A percentile compares a stretch with the other conserved stretches of the same genome.
These are phyloP conservation scores for Limnomonas spitsbergensis DNA, from an alignment of 139 green algal species.

Conservation along the genomic window DNA sequence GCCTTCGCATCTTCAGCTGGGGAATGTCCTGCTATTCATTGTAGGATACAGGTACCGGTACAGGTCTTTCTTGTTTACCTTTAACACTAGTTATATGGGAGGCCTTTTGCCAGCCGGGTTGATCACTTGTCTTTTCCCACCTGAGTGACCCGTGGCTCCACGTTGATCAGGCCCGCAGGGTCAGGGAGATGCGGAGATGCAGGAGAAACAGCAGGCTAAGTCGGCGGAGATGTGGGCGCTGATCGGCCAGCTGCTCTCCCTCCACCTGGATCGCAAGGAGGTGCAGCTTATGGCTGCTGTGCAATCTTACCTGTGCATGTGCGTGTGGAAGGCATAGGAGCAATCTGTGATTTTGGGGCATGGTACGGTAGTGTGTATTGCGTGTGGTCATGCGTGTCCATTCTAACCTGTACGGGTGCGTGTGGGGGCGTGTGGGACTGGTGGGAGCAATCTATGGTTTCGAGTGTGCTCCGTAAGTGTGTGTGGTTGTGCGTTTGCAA, in stretches of 20 bases:
- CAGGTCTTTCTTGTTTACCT: too few species aligned
- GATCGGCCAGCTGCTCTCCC: not conserved
- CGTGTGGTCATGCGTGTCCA: too few species aligned
- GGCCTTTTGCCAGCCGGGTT: too few species aligned
- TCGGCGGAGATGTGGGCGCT: not conserved
- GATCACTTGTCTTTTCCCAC: not conserved
- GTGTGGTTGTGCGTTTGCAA: too few species aligned
- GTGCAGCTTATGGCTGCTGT: not conserved
- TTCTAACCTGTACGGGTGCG: too few species aligned
- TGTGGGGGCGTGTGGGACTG: too few species aligned
- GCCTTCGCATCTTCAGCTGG: not conserved
- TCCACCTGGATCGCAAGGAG: not conserved
- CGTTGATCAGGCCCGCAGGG: not conserved
- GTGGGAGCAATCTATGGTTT: too few species aligned
- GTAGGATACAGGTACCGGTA: not conserved
- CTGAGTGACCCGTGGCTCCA: not conserved
- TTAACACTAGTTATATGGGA: too few species aligned
- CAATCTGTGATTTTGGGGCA: too few species aligned
- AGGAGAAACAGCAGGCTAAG: not conserved
- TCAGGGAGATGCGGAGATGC: not conserved
- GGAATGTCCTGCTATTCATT: not conserved
- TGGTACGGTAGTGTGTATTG: too few species aligned
- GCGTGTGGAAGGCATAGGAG: too few species aligned
- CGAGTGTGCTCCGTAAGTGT: too few species aligned
- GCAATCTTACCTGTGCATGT: not conserved